Percentiles rank a stretch among this genome's conserved stretches.
phyloP scores from a whole-genome alignment of 2,329 filamentous ascomycete genomes.

The Orbilia brochopaga region DNA sequence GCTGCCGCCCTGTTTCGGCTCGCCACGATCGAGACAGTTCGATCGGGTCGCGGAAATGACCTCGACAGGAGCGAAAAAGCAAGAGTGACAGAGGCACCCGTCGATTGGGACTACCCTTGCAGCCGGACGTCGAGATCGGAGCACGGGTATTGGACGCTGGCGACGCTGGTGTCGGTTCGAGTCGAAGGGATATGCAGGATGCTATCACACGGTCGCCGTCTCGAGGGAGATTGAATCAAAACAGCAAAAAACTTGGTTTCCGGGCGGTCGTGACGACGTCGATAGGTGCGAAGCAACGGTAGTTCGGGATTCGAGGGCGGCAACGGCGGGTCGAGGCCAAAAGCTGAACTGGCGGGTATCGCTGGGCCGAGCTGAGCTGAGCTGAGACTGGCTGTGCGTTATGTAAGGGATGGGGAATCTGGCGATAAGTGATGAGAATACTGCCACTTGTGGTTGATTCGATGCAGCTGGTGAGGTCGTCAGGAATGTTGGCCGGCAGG shows the following conservation, averaged over 20 bases:
- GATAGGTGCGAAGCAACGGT: background rate
- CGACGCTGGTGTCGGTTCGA: background rate
- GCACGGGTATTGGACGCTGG: background rate
- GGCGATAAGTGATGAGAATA: no score
- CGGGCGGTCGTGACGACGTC: background rate
- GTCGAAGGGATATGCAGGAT: background rate
- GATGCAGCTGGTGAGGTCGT: no score
- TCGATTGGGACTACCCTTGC: background rate
- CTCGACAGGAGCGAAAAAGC: background rate
- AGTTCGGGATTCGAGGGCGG: background rate
- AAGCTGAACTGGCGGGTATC: no score
- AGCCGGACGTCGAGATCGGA: background rate
- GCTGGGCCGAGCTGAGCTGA: no score
- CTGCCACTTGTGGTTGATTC: no score
- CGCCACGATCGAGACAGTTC: background rate
- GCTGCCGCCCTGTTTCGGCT: background rate
- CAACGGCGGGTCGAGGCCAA: background rate
- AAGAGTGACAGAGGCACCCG: background rate
- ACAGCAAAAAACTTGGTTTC: background rate
- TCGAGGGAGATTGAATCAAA: background rate
- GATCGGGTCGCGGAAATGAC: background rate
- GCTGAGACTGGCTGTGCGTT: background rate
- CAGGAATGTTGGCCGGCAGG: no score
- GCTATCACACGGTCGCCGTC: background rate
- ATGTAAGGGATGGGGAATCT: conserved; percentile 1